Percentiles rank a stretch among this genome's conserved stretches.
These are phyloP conservation scores for Epichloe hybrida DNA, from an alignment of 2,329 filamentous ascomycete genomes.

Conservation along the genomic window DNA sequence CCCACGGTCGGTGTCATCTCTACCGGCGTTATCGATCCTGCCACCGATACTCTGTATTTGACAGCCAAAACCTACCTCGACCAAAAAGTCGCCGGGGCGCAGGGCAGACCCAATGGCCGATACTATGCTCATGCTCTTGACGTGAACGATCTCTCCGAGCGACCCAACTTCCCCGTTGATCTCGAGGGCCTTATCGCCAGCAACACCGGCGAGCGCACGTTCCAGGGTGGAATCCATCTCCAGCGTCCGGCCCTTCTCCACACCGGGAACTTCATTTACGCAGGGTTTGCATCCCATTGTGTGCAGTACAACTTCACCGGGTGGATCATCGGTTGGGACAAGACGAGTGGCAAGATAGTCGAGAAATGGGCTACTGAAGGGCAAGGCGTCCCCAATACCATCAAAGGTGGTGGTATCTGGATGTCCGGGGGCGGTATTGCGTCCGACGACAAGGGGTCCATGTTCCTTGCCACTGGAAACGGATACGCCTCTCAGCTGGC, in stretches of 20 bases:
- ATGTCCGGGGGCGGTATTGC: conserved; percentile 28
- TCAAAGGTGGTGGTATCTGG: conserved; percentile 30
- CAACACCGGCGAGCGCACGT: conserved; percentile 34
- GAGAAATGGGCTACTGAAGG: conserved; percentile 28
- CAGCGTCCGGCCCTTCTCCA: conserved; percentile 36
- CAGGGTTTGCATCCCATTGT: conserved; percentile 41
- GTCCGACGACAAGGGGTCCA: conserved; percentile 24
- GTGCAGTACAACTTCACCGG: conserved; percentile 43
- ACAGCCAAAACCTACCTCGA: conserved; percentile 29
- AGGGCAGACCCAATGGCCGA: conserved; percentile 21
- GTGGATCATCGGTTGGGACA: conserved; percentile 35
- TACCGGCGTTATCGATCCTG: conserved; percentile 32
- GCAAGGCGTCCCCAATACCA: conserved; percentile 22
- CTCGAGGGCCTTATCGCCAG: conserved; percentile 32
- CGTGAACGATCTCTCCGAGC: conserved; percentile 23
- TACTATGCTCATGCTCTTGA: conserved; percentile 25
- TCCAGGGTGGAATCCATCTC: conserved; percentile 37
- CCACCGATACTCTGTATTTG: conserved; percentile 30
- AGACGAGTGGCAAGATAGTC: conserved; percentile 23
- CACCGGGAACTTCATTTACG: conserved; percentile 33
- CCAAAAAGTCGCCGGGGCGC: conserved; percentile 17
- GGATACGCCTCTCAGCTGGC: conserved; percentile 26
- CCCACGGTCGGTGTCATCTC: conserved; percentile 32
- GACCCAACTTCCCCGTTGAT: conserved; percentile 31
- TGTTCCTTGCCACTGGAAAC: conserved; percentile 26